These are phyloP conservation scores for Durio zibethinus DNA, from an alignment of 345 rosid species.

Conservation along the genomic window DNA sequence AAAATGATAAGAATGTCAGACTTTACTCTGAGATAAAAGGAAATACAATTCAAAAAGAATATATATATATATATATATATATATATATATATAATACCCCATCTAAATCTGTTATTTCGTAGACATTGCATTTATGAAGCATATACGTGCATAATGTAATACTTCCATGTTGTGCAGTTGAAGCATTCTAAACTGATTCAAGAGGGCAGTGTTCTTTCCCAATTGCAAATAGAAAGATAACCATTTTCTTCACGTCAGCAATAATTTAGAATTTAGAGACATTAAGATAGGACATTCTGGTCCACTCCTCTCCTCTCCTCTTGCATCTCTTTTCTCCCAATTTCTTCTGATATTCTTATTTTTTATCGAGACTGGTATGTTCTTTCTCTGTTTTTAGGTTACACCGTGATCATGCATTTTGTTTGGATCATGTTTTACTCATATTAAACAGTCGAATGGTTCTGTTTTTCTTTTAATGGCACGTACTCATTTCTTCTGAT, in stretches of 20 bases:
- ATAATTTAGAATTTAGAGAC: not conserved
- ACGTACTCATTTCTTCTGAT: slow-evolving; percentile 25
- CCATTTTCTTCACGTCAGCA: not conserved
- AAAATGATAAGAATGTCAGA: not conserved
- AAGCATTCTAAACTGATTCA: not conserved
- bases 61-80: not conserved
- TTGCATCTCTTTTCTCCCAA: not conserved
- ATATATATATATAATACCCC: not conserved
- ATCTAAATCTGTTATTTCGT: not conserved
- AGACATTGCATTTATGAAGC: not conserved
- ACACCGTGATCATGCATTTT: not conserved
- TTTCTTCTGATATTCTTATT: not conserved
- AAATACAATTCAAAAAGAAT: not conserved
- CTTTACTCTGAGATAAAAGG: not conserved
- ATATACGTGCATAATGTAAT: not conserved
- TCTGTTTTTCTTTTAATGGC: not conserved
- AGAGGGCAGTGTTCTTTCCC: not conserved
- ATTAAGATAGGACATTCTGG: not conserved
- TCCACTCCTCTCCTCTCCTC: not conserved
- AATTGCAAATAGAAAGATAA: not conserved
- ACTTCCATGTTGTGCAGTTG: not conserved
- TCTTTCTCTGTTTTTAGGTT: not conserved
- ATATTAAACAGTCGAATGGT: not conserved
- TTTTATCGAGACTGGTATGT: not conserved
- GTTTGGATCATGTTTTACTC: not conserved